Percentiles rank a stretch among this genome's conserved stretches.
These are phyloP conservation scores for Lophiostoma macrostomum DNA, from an alignment of 495 filamentous ascomycete genomes.

Conservation along the genomic window DNA sequence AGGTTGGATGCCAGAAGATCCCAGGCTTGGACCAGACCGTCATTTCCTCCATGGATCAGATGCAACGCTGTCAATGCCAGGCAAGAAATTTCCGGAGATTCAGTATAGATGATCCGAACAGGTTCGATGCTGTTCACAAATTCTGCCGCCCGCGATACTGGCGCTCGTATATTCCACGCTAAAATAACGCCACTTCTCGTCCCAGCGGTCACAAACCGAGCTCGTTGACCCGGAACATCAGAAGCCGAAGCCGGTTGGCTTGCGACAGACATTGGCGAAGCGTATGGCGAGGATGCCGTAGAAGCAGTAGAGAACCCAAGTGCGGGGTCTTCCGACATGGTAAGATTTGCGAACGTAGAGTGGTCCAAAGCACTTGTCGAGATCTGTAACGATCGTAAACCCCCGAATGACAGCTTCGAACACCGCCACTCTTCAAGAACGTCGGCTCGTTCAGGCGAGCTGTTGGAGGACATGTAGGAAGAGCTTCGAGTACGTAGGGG, in stretches of 20 bases:
- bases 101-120: conserved; percentile 79
- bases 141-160: conserved; percentile 50
- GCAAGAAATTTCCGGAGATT: conserved; percentile 83
- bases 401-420: conserved; percentile 56
- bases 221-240: conserved; percentile 77
- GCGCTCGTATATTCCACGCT: conserved; percentile 78
- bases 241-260: conserved; percentile 42
- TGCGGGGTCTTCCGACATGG: conserved; percentile 73
- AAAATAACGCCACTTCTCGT: conserved; percentile 74
- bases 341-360: conserved; percentile 67
- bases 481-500: conserved; percentile 24
- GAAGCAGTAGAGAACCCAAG: conserved; percentile 56
- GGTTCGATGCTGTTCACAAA: conserved; percentile 58
- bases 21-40: conserved; percentile 95
- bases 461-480: conserved; percentile 20
- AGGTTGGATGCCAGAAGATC: conserved; percentile 82
- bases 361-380: conserved; percentile 72
- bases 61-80: conserved; percentile 85
- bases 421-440: conserved; percentile 59
- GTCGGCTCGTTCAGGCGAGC: conserved; percentile 29
- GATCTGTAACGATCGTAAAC: conserved; percentile 55
- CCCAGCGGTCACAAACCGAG: conserved; percentile 76
- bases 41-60: conserved; percentile 88
- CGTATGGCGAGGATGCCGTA: conserved; percentile 53
- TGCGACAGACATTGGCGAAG: conserved; percentile 55